phyloP scores from a whole-genome alignment of 2,329 filamentous ascomycete genomes.

The Purpureocillium lavendulum region DNA sequence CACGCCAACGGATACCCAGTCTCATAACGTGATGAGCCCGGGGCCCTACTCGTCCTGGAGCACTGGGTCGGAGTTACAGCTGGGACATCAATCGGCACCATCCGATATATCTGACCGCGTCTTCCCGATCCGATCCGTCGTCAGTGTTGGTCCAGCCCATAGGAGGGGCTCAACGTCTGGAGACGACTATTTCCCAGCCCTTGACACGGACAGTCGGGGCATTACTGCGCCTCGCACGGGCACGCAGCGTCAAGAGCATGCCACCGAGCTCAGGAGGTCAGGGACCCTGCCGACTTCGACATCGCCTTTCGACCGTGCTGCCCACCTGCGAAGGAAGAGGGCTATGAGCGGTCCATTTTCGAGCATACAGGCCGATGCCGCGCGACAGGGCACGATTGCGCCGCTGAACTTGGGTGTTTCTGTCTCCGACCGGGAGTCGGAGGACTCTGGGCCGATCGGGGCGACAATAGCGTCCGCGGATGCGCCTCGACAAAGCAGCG shows the following conservation, averaged over 20 bases:
- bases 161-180: conserved; percentile 22
- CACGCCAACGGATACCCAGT: conserved; percentile 1
- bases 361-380: conserved; percentile 36
- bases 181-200: conserved; percentile 29
- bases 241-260: conserved; percentile 18
- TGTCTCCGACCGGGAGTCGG: conserved; percentile 22
- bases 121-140: conserved; percentile 73
- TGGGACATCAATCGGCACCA: conserved; percentile 18
- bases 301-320: conserved; percentile 13
- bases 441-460: conserved; percentile 14
- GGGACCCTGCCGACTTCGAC: conserved; percentile 17
- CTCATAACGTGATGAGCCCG: conserved; percentile 7
- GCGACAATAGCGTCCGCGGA: not conserved
- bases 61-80: conserved; percentile 30
- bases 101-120: conserved; percentile 50
- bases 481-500: conserved; percentile 4
- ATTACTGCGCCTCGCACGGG: conserved; percentile 20
- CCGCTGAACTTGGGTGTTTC: conserved; percentile 26
- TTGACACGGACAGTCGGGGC: conserved; percentile 21
- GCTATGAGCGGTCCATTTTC: conserved; percentile 30
- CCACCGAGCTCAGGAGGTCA: conserved; percentile 15
- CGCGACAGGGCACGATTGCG: conserved; percentile 24
- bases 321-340: conserved; percentile 21
- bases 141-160: conserved; percentile 56
- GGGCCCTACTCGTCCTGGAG: conserved; percentile 32